Evolutionary conservation across 768 basidiomycete genomes (phyloP).

Genomic region (Neoboletus magnificus): DNA sequence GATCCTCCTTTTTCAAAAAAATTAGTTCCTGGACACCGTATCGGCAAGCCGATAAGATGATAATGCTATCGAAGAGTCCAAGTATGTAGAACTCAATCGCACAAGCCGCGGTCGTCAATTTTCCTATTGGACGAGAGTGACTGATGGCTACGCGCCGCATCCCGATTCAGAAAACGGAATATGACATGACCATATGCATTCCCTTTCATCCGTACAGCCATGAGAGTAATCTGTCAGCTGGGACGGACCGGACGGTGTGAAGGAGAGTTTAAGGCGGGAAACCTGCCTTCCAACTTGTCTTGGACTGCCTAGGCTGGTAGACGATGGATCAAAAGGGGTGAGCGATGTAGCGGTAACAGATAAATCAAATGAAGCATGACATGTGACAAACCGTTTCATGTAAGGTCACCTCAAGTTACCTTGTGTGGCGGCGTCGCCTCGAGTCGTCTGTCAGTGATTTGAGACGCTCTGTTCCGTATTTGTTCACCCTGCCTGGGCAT

Average conservation of each 20-base stretch:
- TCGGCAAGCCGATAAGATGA: background rate
- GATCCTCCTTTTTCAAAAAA: background rate
- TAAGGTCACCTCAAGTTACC: background rate
- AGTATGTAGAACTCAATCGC: background rate
- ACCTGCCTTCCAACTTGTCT: background rate
- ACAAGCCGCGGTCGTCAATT: slow-evolving; percentile 4
- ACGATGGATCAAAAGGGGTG: background rate
- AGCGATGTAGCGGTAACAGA: background rate
- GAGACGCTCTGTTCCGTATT: background rate
- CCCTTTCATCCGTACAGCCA: background rate
- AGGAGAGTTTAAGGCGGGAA: background rate
- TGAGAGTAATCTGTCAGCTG: background rate
- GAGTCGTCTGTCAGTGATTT: background rate
- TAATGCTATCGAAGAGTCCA: background rate
- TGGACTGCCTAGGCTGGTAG: background rate
- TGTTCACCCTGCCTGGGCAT: background rate
- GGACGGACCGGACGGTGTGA: background rate
- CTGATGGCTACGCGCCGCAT: background rate
- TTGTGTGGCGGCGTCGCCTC: background rate
- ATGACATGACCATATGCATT: background rate
- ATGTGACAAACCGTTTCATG: background rate
- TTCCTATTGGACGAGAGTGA: slow-evolving; percentile 13
- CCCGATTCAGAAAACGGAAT: background rate
- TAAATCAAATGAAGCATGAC: background rate
- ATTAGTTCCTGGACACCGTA: background rate